Evolutionary conservation across 768 basidiomycete genomes (phyloP), one percentile per base, ranked within the genome.

Genomic region (Kwoniella heveanensis): DNA sequence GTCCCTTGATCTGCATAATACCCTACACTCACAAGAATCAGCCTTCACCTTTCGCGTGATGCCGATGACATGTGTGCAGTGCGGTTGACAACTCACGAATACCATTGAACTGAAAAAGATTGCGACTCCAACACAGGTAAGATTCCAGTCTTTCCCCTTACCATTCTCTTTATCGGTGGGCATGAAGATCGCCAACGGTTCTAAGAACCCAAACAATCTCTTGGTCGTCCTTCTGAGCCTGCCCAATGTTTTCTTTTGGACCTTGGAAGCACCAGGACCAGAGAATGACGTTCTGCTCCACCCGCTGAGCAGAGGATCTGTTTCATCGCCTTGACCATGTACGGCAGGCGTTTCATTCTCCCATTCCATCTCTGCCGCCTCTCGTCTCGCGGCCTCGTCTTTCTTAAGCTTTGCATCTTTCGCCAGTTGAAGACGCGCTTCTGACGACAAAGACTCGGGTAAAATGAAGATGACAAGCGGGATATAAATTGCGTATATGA

Each of bases 111-210:
- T 86, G 12, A 83, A 74, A 73, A 91, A 89, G 54, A 90, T 72
- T 2, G 85, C 85, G 4, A 85, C 57, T 2, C 87, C 91, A 2
- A 91, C 79, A 61, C 86, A 82, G 1, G 88, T 88, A 75, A 94
- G 81, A 73, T 87, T 90, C 83, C 87, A 92, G 72, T 91, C 90
- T 69, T 80, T 86, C 54, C 82, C 81, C 17, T 74, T 19, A 77
- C 76, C 69, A 78, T 71, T 67, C 21, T 69, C 68, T 62, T 69
- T 48, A 22, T 80, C 81, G 54, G 83, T 82, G 15, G 91, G 91
- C 26, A 85, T 44, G 73, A 92, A 90, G 72, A 91, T 84, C 0
- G 84, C 82, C 37, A 92, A 84, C 0, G 91, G 90, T 8, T 84
- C 82, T 25, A 91, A 61, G 56, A 90, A 82, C 0, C 83, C 82